Conservation (phyloP, 1,284 basidiomycete species). For the Cryptococcus depauperatus region DNA sequence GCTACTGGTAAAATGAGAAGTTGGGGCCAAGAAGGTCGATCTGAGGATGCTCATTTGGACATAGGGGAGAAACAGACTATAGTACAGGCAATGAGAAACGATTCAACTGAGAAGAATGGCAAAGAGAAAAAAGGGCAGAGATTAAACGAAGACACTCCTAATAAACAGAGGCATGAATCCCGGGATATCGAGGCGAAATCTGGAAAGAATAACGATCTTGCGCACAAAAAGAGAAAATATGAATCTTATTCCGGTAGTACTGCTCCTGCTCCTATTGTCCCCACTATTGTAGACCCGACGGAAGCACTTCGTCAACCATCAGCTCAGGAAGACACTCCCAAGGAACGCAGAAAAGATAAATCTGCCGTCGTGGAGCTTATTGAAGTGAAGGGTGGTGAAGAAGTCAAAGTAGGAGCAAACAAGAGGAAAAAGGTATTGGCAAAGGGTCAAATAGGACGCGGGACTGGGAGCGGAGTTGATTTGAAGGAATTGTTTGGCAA, state of each 20-base stretch:
- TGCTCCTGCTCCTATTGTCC: neutral
- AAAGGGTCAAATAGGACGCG: constrained; percentile 10
- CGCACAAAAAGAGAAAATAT: constrained; percentile 1
- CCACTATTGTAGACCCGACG: neutral
- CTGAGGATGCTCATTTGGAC: neutral
- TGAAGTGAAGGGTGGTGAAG: constrained; percentile 16
- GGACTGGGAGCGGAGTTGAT: constrained; percentile 13
- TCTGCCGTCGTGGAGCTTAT: constrained; percentile 27
- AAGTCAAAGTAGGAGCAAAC: constrained; percentile 10
- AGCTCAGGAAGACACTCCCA: too few relatives aligned
- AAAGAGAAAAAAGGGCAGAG: constrained; percentile 6
- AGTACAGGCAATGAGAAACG: constrained; percentile 2
- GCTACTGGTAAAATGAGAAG: constrained; percentile 22
- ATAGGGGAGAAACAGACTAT: constrained; percentile 6
- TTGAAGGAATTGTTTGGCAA: constrained; percentile 14
- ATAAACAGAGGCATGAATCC: constrained; percentile 1
- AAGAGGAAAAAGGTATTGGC: constrained; percentile 16
- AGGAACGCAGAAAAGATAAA: constrained; percentile 6
- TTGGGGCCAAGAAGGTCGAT: constrained; percentile 23
- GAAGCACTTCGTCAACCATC: neutral
- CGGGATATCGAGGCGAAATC: neutral
- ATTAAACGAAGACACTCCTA: neutral
- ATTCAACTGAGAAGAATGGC: neutral
- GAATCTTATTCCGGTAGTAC: neutral
- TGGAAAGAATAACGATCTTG: neutral